Percentiles rank a stretch among this genome's conserved stretches.
Evolutionary conservation across 164 flowering plant genomes (phyloP).

Genomic region (Magnolia sinica): DNA sequence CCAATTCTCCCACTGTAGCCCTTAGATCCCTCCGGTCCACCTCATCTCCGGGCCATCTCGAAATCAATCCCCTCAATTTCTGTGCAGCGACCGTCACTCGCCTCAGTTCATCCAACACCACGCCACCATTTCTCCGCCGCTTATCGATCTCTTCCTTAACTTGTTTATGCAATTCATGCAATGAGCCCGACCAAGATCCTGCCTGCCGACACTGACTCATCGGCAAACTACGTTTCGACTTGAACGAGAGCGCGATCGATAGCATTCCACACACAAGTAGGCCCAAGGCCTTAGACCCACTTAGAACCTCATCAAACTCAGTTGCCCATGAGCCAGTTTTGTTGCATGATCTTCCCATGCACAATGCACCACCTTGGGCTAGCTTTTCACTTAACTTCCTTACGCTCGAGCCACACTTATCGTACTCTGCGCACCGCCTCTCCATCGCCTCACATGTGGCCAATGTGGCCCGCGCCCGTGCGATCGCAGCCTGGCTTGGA

Average conservation of each 20-base stretch:
- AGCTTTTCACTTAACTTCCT: constrained; percentile 24
- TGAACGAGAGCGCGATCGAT: constrained; percentile 30
- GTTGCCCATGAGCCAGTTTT: not conserved
- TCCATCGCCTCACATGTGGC: constrained; percentile 21
- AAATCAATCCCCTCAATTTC: constrained; percentile 15
- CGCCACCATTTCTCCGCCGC: constrained; percentile 8
- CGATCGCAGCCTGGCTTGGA: constrained; percentile 12
- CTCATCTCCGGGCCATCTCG: constrained; percentile 9
- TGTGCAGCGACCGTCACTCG: constrained; percentile 6
- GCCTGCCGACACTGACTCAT: not conserved
- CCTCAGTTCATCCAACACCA: constrained; percentile 24
- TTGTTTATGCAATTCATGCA: constrained; percentile 22
- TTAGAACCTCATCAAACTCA: constrained; percentile 20
- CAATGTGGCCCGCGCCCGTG: constrained; percentile 10
- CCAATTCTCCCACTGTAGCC: constrained; percentile 16
- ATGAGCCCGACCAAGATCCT: constrained; percentile 17
- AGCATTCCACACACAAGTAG: constrained; percentile 19
- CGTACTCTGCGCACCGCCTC: constrained; percentile 18
- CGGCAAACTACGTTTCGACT: constrained; percentile 22
- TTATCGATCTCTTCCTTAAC: constrained; percentile 23
- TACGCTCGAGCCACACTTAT: constrained; percentile 17
- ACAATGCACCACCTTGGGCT: constrained; percentile 4
- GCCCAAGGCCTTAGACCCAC: constrained; percentile 27
- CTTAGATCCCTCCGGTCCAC: constrained; percentile 6
- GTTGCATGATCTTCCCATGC: not conserved